A percentile compares a stretch with the other conserved stretches of the same genome.
These are phyloP conservation scores for Gyrodon lividus DNA, from an alignment of 768 basidiomycete species.

Conservation along the genomic window DNA sequence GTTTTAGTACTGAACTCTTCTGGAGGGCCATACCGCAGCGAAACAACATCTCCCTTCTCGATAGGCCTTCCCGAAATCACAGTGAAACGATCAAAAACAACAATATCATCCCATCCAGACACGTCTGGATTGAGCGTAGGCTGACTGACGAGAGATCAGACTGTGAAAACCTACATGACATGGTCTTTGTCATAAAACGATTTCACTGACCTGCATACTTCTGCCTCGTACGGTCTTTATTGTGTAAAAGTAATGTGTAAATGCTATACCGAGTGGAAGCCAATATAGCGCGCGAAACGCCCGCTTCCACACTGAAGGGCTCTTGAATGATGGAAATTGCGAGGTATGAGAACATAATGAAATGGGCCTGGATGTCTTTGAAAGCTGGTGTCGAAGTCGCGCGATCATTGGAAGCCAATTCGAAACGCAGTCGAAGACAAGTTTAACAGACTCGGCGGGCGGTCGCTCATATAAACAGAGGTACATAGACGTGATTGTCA, in stretches of 20 bases:
- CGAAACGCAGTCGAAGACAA: too few relatives aligned
- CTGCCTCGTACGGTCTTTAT: slow-evolving; percentile 56
- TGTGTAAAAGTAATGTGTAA: slow-evolving; percentile 50
- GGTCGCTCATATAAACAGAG: too few relatives aligned
- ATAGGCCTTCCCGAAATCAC: slow-evolving; percentile 37
- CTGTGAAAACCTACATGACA: neutral
- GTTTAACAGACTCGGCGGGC: too few relatives aligned
- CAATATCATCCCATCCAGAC: slow-evolving; percentile 59
- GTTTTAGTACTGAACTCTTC: neutral
- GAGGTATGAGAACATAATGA: neutral
- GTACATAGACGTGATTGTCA: too few relatives aligned
- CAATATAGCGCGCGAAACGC: slow-evolving; percentile 47
- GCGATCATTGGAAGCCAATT: neutral
- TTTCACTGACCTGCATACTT: slow-evolving; percentile 67
- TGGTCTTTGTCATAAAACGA: neutral
- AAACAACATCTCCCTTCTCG: slow-evolving; percentile 63
- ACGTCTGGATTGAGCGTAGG: slow-evolving; percentile 74
- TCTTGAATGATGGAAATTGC: too few relatives aligned
- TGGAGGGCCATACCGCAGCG: slow-evolving; percentile 45
- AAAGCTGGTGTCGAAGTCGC: neutral
- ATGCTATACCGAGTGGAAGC: slow-evolving; percentile 51
- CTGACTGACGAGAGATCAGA: slow-evolving; percentile 42
- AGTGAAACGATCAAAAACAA: slow-evolving; percentile 56
- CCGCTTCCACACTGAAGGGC: neutral
- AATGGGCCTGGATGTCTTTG: neutral